A percentile compares a stretch with the other conserved stretches of the same genome.
Conservation (phyloP, 73 alveolate species). For the Blepharisma japonicum region DNA sequence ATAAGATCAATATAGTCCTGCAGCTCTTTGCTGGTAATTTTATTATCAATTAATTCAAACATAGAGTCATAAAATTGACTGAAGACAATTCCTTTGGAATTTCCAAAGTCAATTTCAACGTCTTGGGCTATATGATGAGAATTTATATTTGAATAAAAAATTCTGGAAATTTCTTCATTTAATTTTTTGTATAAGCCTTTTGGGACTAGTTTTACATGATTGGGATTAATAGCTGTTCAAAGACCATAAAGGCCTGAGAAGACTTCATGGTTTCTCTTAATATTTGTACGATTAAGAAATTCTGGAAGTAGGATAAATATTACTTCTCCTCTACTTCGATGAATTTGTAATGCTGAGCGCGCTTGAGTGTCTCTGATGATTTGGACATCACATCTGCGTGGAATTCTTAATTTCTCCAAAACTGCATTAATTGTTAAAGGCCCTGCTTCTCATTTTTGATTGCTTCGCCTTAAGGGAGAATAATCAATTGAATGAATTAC, state of each 20-base stretch:
- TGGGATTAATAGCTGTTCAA: conserved; percentile 11
- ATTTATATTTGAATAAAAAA: background rate
- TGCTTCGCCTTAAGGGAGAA: conserved; percentile 21
- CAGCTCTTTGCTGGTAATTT: background rate
- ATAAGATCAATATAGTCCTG: background rate
- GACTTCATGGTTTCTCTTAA: conserved; percentile 10
- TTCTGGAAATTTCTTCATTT: background rate
- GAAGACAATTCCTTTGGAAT: conserved; percentile 10
- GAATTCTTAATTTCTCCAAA: conserved; percentile 15
- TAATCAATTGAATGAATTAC: conserved; percentile 27
- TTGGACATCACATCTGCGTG: background rate
- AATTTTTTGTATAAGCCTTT: background rate
- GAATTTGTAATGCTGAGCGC: conserved; percentile 12
- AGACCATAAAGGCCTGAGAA: background rate
- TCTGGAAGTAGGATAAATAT: background rate
- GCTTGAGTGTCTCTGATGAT: conserved; percentile 11
- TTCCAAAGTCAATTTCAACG: background rate
- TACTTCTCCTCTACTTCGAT: background rate
- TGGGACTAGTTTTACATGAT: background rate
- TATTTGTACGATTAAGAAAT: background rate
- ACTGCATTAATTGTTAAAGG: conserved; percentile 1
- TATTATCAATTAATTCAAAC: conserved; percentile 10
- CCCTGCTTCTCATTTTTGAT: conserved; percentile 11
- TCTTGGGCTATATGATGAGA: background rate
- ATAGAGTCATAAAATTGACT: conserved; percentile 19